Evolutionary conservation across 495 filamentous ascomycete genomes (phyloP), one percentile per base, ranked within the genome.

Genomic region (Pseudotulostoma volvatum): DNA sequence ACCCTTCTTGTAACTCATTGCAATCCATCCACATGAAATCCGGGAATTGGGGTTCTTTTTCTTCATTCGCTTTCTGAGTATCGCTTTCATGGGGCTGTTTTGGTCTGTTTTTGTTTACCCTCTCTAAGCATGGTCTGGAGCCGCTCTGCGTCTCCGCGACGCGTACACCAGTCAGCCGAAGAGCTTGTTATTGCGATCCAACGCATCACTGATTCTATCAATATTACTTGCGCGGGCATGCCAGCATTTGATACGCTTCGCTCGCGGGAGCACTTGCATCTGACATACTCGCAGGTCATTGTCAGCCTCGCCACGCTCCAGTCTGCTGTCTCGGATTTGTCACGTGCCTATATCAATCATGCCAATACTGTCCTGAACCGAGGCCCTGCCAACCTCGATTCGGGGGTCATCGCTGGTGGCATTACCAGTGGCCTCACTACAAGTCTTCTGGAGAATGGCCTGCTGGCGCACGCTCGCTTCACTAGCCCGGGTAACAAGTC

Each of bases 341-440:
- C 78, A 39, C 68, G 73, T 48, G 80, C 84, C 39, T 93, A 90
- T 56, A 66, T 90, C 47, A 74, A 77, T 47, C 83, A 92, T 56
- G 81, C 79, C 49, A 83, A 84, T 46, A 75, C 76, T 7, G 68
- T 92, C 31, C 72, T 92, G 23, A 74, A 71, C 38, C 73, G 76
- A 44, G 72, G 69, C n/a, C 56, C 54, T 21, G 51, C 61, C 33
- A 53, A 54, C 33, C 59, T 77, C 34, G 73, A 74, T 37, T 50
- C 69, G 15, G 47, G 68, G 41, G 57, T 61, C 11, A 58, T 60
- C 36, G 48, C 45, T 28, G 53, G 61, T 9, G 52, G 59, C 37
- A 60, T 76, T 38, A 68, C 64, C 36, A 58, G 64, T 21, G 51
- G 69, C 42, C 62, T 68, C 31, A 60, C 70, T 42, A 52, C 60